These are phyloP conservation scores for Ochromonas danica DNA, from an alignment of 108 stramenopile species.

Conservation along the genomic window DNA sequence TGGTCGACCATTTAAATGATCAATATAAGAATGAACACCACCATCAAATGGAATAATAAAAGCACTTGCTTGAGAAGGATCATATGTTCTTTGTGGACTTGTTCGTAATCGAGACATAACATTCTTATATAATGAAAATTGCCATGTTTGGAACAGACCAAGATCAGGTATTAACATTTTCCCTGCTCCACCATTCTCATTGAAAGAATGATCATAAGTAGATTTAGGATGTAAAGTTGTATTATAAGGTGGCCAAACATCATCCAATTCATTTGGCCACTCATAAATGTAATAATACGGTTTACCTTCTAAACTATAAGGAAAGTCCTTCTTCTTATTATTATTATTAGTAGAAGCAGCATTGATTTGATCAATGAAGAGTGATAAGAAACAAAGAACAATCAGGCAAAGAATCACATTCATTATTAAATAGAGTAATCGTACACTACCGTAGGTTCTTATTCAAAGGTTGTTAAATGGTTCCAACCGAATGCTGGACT, in stretches of 20 bases:
- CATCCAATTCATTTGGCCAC: slow-evolving; percentile 28
- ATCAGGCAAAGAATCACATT: no score
- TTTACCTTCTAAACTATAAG: no score
- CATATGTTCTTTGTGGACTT: slow-evolving; percentile 6
- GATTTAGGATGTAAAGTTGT: slow-evolving; percentile 1
- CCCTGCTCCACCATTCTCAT: slow-evolving; percentile 26
- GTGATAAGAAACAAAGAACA: no score
- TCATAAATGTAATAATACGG: slow-evolving; percentile 34
- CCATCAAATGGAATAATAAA: slow-evolving; percentile 33
- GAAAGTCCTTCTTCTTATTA: no score
- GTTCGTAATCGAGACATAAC: not conserved
- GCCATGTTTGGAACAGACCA: slow-evolving; percentile 31
- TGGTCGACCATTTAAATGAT: slow-evolving; percentile 23
- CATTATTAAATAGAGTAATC: no score
- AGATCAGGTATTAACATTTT: slow-evolving; percentile 7
- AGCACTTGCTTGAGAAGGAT: slow-evolving; percentile 9
- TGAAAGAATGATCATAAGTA: not conserved
- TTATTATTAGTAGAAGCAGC: no score
- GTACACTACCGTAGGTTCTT: no score
- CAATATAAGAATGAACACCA: slow-evolving; percentile 33
- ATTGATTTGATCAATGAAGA: no score
- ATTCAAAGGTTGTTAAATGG: no score
- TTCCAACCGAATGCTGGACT: no score
- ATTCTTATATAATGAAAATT: slow-evolving; percentile 35
- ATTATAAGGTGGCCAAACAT: slow-evolving; percentile 22